These are phyloP conservation scores for Favolaschia claudopus DNA, from an alignment of 768 basidiomycete genomes.

Conservation along the genomic window DNA sequence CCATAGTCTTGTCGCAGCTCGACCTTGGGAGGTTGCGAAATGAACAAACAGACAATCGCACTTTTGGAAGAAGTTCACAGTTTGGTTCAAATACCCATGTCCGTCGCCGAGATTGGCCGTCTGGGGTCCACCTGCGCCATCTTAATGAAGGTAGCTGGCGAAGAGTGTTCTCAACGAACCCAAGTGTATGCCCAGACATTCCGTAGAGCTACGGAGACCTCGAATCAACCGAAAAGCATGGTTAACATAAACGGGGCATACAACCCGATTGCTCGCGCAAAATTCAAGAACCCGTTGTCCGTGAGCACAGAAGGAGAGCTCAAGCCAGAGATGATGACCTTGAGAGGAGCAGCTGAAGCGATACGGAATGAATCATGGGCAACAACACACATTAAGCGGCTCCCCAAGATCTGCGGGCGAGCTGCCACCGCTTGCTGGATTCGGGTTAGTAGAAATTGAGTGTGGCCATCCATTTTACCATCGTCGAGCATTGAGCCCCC, in stretches of 20 bases:
- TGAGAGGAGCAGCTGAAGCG: background rate
- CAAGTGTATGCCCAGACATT: conserved; percentile 20
- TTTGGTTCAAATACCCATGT: conserved; percentile 61
- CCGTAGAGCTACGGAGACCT: conserved; percentile 21
- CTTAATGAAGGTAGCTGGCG: conserved; percentile 54
- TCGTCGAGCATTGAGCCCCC: conserved; percentile 76
- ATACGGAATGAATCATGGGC: conserved; percentile 36
- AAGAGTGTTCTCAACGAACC: background rate
- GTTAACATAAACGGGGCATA: conserved; percentile 51
- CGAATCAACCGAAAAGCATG: background rate
- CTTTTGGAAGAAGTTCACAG: conserved; percentile 44
- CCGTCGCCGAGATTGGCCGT: conserved; percentile 84
- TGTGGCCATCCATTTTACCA: conserved; percentile 34
- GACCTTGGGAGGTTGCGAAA: conserved; percentile 51
- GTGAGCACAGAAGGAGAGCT: conserved; percentile 67
- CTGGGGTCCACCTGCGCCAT: conserved; percentile 71
- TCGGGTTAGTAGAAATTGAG: background rate
- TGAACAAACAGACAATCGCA: background rate
- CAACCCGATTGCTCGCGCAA: conserved; percentile 70
- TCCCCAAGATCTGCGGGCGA: conserved; percentile 58
- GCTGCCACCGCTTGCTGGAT: conserved; percentile 12
- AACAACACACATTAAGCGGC: conserved; percentile 60
- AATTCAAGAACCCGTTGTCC: conserved; percentile 63
- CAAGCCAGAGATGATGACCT: conserved; percentile 71
- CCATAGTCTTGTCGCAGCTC: conserved; percentile 82